Evolutionary conservation across 306 rosid species (phyloP), one percentile per base, ranked within the genome.

Genomic region (Senna tora): DNA sequence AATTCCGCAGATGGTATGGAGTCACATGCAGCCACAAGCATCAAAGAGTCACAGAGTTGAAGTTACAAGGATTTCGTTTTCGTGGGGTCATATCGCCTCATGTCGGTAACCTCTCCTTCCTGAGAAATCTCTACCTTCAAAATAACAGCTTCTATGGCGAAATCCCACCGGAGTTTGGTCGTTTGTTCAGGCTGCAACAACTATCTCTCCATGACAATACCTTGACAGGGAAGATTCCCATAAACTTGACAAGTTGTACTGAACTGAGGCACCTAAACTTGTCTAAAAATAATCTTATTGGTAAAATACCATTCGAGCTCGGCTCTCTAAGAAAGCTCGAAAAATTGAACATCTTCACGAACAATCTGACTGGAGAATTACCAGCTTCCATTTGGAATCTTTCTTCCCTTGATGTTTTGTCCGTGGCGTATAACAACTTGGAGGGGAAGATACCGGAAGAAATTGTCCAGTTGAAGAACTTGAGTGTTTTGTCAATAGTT

Each of bases 311-410:
- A 7, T 59, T 5, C 4, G 15, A n/a, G 28, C 5, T 59, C 34
- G 65, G 46, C 46, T 34, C 65, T 59, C 28, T 1, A 0, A 0
- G 32, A 0, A 77, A 34, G 25, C 76, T 81, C 21, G 4, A 9
- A 0, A 0, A 0, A 0, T 2, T 67, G 6, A 0, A 0, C 30
- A 2, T 72, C 0, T 7, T 0, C 0, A 0, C 0, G 2, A 81
- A 76, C 28, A 77, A 60, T 34, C 50, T 77, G 1, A 67, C 58
- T 0, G 85, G 82, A 4, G 13, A 9, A 50, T 4, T 77, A n/a
- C 75, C 83, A 66, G 1, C 59, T 5, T 58, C 61, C 1, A 2
- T 71, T 1, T 67, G 78, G 11, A 73, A 81, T 66, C 17, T 81
- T 17, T 60, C 82, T 2, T 41, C 33, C 2, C 64, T 73, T 0